phyloP scores from a whole-genome alignment of 192 early-diverging fungal genomes.

The Backusella parvicylindrica region DNA sequence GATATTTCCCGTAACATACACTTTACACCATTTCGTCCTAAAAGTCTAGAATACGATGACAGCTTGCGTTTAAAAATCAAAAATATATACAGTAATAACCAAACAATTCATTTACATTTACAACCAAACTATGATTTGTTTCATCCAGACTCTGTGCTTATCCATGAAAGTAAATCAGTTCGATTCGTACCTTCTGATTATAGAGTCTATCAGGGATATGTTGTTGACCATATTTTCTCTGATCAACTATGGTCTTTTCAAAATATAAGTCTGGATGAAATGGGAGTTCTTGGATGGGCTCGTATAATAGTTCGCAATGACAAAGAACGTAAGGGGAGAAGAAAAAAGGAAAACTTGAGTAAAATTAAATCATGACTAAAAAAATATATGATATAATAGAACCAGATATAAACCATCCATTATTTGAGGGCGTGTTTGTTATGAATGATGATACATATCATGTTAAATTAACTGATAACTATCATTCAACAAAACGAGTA shows the following conservation, averaged over 20 bases:
- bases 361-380: background rate
- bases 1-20: constrained; percentile 3
- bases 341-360: background rate
- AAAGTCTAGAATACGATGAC: constrained; percentile 19
- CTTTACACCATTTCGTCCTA: background rate
- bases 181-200: constrained; percentile 30
- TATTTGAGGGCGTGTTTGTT: constrained; percentile 59
- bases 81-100: constrained; percentile 51
- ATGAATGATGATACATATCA: constrained; percentile 52
- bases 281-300: constrained; percentile 56
- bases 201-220: constrained; percentile 56
- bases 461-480: constrained; percentile 52
- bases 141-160: constrained; percentile 56
- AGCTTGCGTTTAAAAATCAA: constrained; percentile 9
- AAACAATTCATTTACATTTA: constrained; percentile 64
- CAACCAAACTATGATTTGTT: constrained; percentile 71
- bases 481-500: constrained; percentile 47
- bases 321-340: constrained; percentile 18
- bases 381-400: background rate
- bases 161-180: constrained; percentile 26
- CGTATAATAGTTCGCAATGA: constrained; percentile 45
- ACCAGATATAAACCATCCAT: constrained; percentile 26
- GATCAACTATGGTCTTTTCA: constrained; percentile 22
- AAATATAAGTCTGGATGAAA: constrained; percentile 33
- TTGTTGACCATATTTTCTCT: constrained; percentile 23